phyloP scores from a whole-genome alignment of 768 basidiomycete species.

The Boletales sp. region DNA sequence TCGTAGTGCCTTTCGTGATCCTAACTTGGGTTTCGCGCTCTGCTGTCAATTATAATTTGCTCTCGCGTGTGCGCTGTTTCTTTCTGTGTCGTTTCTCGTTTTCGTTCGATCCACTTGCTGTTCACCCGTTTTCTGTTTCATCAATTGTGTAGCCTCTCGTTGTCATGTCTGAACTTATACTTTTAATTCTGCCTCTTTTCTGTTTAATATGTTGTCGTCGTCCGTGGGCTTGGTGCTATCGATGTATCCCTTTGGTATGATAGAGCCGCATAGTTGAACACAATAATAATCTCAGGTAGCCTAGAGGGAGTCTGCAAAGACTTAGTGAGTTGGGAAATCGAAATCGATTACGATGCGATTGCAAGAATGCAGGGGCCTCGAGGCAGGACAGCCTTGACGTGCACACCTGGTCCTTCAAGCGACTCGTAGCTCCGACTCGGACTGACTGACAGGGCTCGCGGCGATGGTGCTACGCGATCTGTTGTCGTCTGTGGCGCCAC shows the following conservation, averaged over 20 bases:
- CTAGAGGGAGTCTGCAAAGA: no score
- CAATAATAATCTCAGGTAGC: background rate
- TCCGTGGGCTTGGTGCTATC: no score
- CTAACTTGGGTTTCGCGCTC: background rate
- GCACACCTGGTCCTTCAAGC: background rate
- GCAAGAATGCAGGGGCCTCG: constrained; percentile 9
- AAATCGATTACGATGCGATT: background rate
- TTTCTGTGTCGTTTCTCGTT: no score
- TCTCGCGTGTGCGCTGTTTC: no score
- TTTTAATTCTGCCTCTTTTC: no score
- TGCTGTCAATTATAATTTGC: background rate
- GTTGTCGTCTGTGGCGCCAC: constrained; percentile 17
- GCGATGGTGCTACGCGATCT: constrained; percentile 14
- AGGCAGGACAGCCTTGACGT: constrained; percentile 7
- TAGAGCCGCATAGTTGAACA: constrained; percentile 3
- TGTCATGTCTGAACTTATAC: no score
- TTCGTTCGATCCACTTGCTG: background rate
- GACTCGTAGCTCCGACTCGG: no score
- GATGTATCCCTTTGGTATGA: no score
- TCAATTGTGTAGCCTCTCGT: no score
- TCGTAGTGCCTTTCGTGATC: background rate
- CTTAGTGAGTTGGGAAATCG: background rate
- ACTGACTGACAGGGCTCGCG: background rate
- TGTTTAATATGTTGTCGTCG: no score
- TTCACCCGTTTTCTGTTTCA: background rate